Evolutionary conservation across 345 rosid genomes (phyloP).

Genomic region (Camelina sativa): DNA sequence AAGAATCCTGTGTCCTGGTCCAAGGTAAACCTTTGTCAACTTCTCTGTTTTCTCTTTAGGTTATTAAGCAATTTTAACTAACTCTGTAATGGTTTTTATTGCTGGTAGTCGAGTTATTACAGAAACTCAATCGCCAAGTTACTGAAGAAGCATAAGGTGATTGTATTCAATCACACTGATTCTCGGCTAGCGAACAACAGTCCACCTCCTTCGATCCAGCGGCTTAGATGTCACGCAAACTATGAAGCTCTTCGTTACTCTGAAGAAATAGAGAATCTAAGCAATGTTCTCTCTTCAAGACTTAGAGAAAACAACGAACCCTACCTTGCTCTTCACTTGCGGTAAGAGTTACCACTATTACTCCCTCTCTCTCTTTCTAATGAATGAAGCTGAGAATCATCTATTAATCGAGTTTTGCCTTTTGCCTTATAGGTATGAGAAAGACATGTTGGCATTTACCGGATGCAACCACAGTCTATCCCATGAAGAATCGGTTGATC

Average conservation of each 20-base stretch:
- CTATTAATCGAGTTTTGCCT: neutral
- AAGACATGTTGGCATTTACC: constrained; percentile 84
- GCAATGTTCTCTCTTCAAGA: constrained; percentile 52
- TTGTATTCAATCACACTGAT: constrained; percentile 63
- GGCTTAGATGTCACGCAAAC: constrained; percentile 73
- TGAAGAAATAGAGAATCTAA: constrained; percentile 54
- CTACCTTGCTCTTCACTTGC: constrained; percentile 71
- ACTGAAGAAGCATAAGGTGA: constrained; percentile 56
- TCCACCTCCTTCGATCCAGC: constrained; percentile 56
- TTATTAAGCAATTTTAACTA: neutral
- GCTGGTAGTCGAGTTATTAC: constrained; percentile 60
- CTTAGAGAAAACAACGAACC: constrained; percentile 49
- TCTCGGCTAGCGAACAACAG: constrained; percentile 74
- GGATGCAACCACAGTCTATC: constrained; percentile 74
- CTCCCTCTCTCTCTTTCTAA: neutral
- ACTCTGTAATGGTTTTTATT: constrained; percentile 23
- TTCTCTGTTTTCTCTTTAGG: neutral
- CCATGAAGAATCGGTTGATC: constrained; percentile 50
- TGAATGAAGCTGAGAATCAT: neutral
- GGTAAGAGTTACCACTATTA: constrained; percentile 45
- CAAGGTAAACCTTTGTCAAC: constrained; percentile 46
- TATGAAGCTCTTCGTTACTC: constrained; percentile 64
- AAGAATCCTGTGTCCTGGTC: constrained; percentile 75
- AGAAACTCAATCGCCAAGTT: constrained; percentile 46
- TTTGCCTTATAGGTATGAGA: constrained; percentile 61